Evolutionary conservation across 352 stramenopile species (phyloP), one percentile per base, ranked within the genome.

Genomic region (Pythium grandisporangium): DNA sequence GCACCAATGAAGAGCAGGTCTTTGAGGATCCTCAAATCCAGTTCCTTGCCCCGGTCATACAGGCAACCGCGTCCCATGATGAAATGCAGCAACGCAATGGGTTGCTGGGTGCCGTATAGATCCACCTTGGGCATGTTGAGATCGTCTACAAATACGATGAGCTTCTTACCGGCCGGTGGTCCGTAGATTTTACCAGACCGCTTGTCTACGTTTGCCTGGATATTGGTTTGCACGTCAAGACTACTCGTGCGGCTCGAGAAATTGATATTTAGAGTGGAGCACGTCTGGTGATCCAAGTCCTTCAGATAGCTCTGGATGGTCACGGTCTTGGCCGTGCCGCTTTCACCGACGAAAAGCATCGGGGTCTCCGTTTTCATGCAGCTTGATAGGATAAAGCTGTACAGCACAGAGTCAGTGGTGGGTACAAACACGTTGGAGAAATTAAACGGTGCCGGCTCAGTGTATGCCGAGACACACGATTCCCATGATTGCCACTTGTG

Each of bases 41-140:
- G 55, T 13, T 98, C 93, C 53, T 98, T 98, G 2, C 85, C 88
- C 8, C 91, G 80, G 42, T 98, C 92, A 57, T 98, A 98, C 20
- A 98, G 86, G 34, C 70, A 79, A 12, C 88, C 88, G 24, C 84
- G 72, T 25, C 67, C 91, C 55, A 98, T 92, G 11, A 98, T 66
- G 49, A 97, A 98, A 39, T 96, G 84, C 16, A 98, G 63, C 12
- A 98, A 59, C 3, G 93, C 89, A 44, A 98, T 97, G 0, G 93
- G 93, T 48, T 97, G 89, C 58, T 98, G 93, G 2, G 93, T 98
- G 37, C 93, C 93, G 55, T 98, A 98, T 10, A 90, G 52, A 56
- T 98, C 93, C 3, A 97, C 88, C 51, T 96, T 97, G 26, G 93
- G 93, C 93, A 98, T 98, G 58, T 98, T 98, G 47, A 98, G 65